A percentile compares a stretch with the other conserved stretches of the same genome.
Evolutionary conservation across 345 rosid species (phyloP).

Genomic region (Pseudoturritis turrita): DNA sequence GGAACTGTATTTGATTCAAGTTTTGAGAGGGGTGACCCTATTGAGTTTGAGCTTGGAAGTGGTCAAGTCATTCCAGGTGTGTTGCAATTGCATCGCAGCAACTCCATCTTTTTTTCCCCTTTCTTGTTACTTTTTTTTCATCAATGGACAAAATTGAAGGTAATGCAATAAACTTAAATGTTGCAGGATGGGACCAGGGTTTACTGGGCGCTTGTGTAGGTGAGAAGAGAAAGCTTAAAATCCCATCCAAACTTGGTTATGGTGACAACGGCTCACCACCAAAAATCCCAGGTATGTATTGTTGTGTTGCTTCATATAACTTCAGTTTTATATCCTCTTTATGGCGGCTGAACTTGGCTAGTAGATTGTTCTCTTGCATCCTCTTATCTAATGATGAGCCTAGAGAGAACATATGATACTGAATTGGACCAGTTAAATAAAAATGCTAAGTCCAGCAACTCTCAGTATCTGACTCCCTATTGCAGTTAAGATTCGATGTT

Average conservation of each 20-base stretch:
- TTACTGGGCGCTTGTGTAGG: constrained; percentile 82
- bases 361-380: background rate
- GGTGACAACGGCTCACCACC: constrained; percentile 93
- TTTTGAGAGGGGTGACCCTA: constrained; percentile 94
- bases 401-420: background rate
- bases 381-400: background rate
- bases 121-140: background rate
- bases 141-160: background rate
- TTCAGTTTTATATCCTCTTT: too few species aligned
- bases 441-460: too few species aligned
- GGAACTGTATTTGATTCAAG: constrained; percentile 96
- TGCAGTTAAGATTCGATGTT: background rate
- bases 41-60: constrained; percentile 89
- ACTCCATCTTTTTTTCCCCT: background rate
- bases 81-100: background rate
- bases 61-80: constrained; percentile 96
- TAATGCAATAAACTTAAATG: background rate
- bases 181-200: constrained; percentile 98
- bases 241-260: constrained; percentile 92
- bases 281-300: constrained; percentile 80
- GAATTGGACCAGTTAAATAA: background rate
- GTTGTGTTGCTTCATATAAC: too few species aligned
- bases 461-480: too few species aligned
- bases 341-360: background rate
- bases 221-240: constrained; percentile 90